A percentile compares a stretch with the other conserved stretches of the same genome.
These are phyloP conservation scores for Saposhnikovia divaricata DNA, from an alignment of 129 eudicot genomes.

Conservation along the genomic window DNA sequence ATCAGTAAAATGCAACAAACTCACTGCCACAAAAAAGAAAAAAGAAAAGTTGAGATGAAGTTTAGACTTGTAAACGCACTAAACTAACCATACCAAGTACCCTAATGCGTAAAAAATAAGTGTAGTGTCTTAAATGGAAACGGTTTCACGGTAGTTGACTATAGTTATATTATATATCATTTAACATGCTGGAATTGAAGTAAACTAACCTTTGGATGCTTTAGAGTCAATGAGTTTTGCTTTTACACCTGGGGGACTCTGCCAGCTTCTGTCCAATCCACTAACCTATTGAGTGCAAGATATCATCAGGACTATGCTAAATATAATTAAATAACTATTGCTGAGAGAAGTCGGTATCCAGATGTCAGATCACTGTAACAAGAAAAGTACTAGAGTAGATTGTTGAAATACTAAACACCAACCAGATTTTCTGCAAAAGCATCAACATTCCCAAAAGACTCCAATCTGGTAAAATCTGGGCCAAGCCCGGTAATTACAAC, in stretches of 20 bases:
- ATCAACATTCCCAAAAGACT: conserved; percentile 98
- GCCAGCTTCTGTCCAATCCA: conserved; percentile 99
- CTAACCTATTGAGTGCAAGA: conserved; percentile 39
- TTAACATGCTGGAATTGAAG: not conserved
- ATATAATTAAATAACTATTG: not conserved
- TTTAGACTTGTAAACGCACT: not conserved
- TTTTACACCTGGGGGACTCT: conserved; percentile 86
- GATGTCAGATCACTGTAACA: not conserved
- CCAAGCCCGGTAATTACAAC: conserved; percentile 86
- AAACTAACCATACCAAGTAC: not conserved
- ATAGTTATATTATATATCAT: not conserved
- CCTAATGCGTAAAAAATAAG: not conserved
- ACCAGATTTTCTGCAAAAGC: conserved; percentile 89
- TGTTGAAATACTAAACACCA: conserved; percentile 9
- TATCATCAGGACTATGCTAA: not conserved
- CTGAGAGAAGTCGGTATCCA: not conserved
- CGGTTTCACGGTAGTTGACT: not conserved
- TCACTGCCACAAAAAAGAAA: not conserved
- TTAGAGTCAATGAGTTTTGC: conserved; percentile 78
- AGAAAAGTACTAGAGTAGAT: not conserved
- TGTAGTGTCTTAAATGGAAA: not conserved
- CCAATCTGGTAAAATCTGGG: conserved; percentile 86
- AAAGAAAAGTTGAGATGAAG: not conserved
- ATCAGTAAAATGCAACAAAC: not conserved
- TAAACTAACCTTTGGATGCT: conserved; percentile 52